Base-by-base conservation (phyloP, 495 filamentous ascomycete species). In the Staphylotrichum tortipilum region DNA sequence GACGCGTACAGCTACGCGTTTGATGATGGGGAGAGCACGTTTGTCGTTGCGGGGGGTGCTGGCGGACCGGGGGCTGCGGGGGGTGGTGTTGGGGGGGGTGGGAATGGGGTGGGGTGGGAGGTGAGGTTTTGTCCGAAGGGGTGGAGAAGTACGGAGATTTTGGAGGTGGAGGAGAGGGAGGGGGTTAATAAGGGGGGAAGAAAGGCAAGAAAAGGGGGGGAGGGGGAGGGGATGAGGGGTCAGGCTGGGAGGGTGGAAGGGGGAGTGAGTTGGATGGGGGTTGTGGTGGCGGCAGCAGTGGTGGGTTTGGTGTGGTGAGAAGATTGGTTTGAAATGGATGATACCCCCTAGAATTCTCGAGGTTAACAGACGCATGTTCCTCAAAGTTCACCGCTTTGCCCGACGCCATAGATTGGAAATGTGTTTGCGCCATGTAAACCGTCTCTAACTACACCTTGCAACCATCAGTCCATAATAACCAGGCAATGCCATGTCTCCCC, bases 1-100 rank as follows among this genome's bases (percentile, higher is more conserved):
- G 86, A 91, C 66, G 86, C 86, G 15, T 91, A 90, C 63, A 85
- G 80, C 58, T 91, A 77, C 59, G 84, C 86, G 9, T 90, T 79
- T 54, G 85, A 91, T 57, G 87, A 91, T 66, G 68, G 78, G 44
- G 75, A 74, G 6, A 82, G 78, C 36, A 90, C 86, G 0, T 90
- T 91, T 62, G 83, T 86, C 50, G 75, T 88, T 7, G 84, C 86
- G 0, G 69, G 69, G 22, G 85, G 26, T 18, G 21, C 24, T 17
- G 19, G n/a, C n/a, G n/a, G n/a, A n/a, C n/a, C n/a, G n/a, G n/a
- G n/a, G n/a, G n/a, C n/a, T n/a, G n/a, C n/a, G n/a, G n/a, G n/a
- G n/a, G n/a, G n/a, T n/a, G n/a, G n/a, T n/a, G n/a, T n/a, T n/a
- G n/a, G n/a, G n/a, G n/a, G n/a, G n/a, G n/a, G n/a, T n/a, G n/a